phyloP scores from a whole-genome alignment of 176 grass and related monocot species.

The Pharus latifolius region DNA sequence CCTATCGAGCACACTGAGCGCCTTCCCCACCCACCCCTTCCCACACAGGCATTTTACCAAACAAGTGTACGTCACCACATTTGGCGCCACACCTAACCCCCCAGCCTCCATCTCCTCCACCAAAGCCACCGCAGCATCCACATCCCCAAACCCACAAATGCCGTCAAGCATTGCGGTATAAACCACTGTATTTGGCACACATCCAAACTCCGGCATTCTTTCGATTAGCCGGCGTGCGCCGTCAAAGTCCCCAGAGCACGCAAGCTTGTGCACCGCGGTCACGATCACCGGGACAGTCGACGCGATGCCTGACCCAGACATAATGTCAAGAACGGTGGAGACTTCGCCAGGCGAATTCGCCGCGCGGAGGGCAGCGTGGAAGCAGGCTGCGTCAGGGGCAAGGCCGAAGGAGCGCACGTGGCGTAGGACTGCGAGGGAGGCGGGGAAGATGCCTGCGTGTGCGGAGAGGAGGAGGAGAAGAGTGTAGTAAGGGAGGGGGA shows the following conservation, averaged over 20 bases:
- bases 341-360: slow-evolving; percentile 9
- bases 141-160: slow-evolving; percentile 31
- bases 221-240: slow-evolving; percentile 37
- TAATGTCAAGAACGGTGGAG: slow-evolving; percentile 41
- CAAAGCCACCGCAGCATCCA: slow-evolving; percentile 26
- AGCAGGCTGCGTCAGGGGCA: slow-evolving; percentile 36
- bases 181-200: slow-evolving; percentile 46
- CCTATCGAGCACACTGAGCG: slow-evolving; percentile 46
- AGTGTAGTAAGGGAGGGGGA: slow-evolving; percentile 28
- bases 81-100: slow-evolving; percentile 22
- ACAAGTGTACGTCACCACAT: slow-evolving; percentile 78
- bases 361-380: slow-evolving; percentile 35
- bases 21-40: slow-evolving; percentile 29
- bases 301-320: slow-evolving; percentile 21
- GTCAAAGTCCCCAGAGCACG: slow-evolving; percentile 28
- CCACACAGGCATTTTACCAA: slow-evolving; percentile 81
- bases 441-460: slow-evolving; percentile 25
- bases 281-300: slow-evolving; percentile 48
- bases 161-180: slow-evolving; percentile 66
- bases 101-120: slow-evolving; percentile 52
- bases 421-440: slow-evolving; percentile 29
- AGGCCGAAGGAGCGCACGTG: slow-evolving; percentile 35
- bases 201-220: slow-evolving; percentile 53
- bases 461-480: slow-evolving; percentile 34
- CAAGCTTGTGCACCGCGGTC: slow-evolving; percentile 46